These are phyloP conservation scores for Verticillium longisporum DNA, from an alignment of 2,329 filamentous ascomycete genomes.

Conservation along the genomic window DNA sequence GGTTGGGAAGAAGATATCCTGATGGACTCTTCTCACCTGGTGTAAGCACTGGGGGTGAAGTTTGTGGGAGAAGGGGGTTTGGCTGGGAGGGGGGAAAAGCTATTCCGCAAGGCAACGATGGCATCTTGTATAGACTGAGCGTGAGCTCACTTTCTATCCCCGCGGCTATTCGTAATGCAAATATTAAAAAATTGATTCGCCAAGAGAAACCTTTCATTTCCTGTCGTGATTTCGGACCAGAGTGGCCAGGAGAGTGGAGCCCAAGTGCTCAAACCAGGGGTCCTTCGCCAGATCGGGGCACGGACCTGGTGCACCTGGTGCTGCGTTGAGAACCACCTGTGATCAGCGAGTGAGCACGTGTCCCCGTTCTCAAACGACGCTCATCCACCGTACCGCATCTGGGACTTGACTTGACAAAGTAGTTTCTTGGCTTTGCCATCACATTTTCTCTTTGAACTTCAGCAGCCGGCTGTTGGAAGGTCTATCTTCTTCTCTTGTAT, in stretches of 20 bases:
- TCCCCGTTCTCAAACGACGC: neutral
- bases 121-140: conserved; percentile 11
- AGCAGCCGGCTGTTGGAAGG: conserved; percentile 11
- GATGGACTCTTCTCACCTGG: neutral
- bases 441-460: conserved; percentile 2
- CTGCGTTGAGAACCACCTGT: neutral
- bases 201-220: neutral
- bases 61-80: conserved; percentile 1
- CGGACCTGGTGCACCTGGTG: neutral
- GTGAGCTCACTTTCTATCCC: conserved; percentile 4
- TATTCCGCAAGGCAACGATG: conserved; percentile 13
- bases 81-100: neutral
- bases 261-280: neutral
- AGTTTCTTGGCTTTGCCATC: neutral
- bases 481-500: neutral
- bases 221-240: neutral
- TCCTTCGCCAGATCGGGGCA: neutral
- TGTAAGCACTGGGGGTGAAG: neutral
- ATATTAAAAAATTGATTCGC: neutral
- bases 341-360: conserved; percentile 1
- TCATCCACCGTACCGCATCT: neutral
- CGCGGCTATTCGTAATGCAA: conserved; percentile 3
- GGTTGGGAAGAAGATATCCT: neutral
- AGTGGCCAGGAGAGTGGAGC: neutral
- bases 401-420: neutral